Evolutionary conservation across 2,329 filamentous ascomycete species (phyloP).

Genomic region (Sclerotinia minor): DNA sequence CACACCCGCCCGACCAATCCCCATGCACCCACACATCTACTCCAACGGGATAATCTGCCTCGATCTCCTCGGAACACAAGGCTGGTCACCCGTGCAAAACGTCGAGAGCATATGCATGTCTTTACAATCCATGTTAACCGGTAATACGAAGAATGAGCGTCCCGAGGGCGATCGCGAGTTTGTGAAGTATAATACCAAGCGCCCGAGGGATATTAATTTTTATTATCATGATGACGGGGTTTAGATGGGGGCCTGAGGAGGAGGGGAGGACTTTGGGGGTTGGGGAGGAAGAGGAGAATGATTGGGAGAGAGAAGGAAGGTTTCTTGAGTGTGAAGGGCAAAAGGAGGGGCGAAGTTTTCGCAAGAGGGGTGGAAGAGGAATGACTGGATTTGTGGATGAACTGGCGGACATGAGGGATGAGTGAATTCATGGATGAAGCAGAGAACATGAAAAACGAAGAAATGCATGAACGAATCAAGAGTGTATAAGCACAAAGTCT

Average conservation of each 20-base stretch:
- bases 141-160: slow-evolving; percentile 87
- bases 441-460: not conserved
- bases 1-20: slow-evolving; percentile 57
- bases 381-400: not conserved
- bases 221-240: slow-evolving; percentile 89
- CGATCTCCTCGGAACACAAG: slow-evolving; percentile 81
- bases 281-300: too few relatives aligned
- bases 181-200: slow-evolving; percentile 72
- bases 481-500: slow-evolving; percentile 1
- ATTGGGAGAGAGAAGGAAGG: not conserved
- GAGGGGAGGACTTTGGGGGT: too few relatives aligned
- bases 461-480: not conserved
- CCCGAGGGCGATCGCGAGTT: slow-evolving; percentile 91
- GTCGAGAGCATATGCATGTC: slow-evolving; percentile 97
- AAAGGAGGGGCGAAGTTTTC: not conserved
- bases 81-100: slow-evolving; percentile 96
- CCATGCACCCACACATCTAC: slow-evolving; percentile 97
- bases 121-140: slow-evolving; percentile 96
- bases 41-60: slow-evolving; percentile 91
- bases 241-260: not conserved
- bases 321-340: not conserved
- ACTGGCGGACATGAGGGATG: not conserved
- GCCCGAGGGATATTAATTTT: slow-evolving; percentile 88
- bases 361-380: too few relatives aligned
- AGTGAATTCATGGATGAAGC: not conserved